phyloP scores from a whole-genome alignment of 139 green algal species.

The Coelastrella sp. region DNA sequence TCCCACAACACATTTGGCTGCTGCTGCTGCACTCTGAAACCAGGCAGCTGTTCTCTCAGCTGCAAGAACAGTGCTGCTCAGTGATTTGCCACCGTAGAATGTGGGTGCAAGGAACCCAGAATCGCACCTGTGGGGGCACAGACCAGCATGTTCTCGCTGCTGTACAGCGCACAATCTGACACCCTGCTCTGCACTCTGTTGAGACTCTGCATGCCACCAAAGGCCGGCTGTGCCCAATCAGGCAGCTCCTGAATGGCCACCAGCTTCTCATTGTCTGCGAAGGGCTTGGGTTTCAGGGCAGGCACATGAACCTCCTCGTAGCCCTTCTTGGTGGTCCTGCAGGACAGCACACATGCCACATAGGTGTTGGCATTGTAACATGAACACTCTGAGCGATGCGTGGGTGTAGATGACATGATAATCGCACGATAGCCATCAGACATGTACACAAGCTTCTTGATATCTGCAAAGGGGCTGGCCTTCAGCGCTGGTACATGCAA shows the following conservation, averaged over 20 bases:
- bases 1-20: too few species aligned
- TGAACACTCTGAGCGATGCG: too few species aligned
- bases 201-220: constrained; percentile 90
- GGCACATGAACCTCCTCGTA: constrained; percentile 99
- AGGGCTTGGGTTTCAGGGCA: constrained; percentile 94
- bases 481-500: too few species aligned
- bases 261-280: constrained; percentile 84
- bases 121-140: constrained; percentile 59
- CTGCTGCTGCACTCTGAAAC: too few species aligned
- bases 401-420: too few species aligned
- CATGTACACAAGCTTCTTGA: too few species aligned
- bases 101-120: background rate
- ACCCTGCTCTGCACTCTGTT: constrained; percentile 95
- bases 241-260: constrained; percentile 87
- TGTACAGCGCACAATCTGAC: constrained; percentile 91
- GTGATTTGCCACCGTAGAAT: too few species aligned
- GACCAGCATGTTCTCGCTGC: constrained; percentile 96
- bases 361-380: too few species aligned
- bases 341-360: background rate
- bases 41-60: too few species aligned
- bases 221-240: constrained; percentile 93
- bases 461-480: too few species aligned
- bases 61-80: too few species aligned
- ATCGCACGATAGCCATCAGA: too few species aligned
- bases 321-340: constrained; percentile 79